These are phyloP conservation scores for Pulveroboletus sp. DNA, from an alignment of 768 basidiomycete genomes.

Conservation along the genomic window DNA sequence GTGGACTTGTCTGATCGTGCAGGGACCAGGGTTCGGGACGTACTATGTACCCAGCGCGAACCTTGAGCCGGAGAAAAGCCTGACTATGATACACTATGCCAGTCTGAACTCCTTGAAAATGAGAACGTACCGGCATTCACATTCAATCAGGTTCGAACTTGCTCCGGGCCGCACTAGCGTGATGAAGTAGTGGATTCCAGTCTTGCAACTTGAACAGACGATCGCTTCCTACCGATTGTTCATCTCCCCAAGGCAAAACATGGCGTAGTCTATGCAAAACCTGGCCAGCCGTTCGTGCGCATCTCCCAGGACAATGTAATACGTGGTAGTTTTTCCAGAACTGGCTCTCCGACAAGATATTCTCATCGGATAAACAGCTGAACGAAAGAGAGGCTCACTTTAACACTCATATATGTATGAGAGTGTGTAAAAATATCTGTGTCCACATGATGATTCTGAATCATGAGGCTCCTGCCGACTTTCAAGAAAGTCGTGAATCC, in stretches of 20 bases:
- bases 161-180: no score
- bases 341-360: conserved; percentile 10
- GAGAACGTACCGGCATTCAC: no score
- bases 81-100: no score
- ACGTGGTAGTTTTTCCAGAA: not conserved
- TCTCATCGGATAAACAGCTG: conserved; percentile 1
- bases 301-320: conserved; percentile 9
- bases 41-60: no score
- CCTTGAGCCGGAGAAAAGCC: no score
- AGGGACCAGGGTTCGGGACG: no score
- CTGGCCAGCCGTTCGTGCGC: conserved; percentile 5
- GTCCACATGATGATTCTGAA: conserved; percentile 6
- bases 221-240: not conserved
- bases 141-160: no score
- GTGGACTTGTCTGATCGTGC: no score
- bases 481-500: not conserved
- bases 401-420: conserved; percentile 21
- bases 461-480: conserved; percentile 4
- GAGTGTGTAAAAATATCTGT: conserved; percentile 9
- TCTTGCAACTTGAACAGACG: no score
- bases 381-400: conserved; percentile 2
- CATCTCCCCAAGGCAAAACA: conserved; percentile 4
- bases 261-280: conserved; percentile 10
- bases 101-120: no score
- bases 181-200: no score